phyloP scores from a whole-genome alignment of 768 basidiomycete species.

The Mycena albidolilacea region DNA sequence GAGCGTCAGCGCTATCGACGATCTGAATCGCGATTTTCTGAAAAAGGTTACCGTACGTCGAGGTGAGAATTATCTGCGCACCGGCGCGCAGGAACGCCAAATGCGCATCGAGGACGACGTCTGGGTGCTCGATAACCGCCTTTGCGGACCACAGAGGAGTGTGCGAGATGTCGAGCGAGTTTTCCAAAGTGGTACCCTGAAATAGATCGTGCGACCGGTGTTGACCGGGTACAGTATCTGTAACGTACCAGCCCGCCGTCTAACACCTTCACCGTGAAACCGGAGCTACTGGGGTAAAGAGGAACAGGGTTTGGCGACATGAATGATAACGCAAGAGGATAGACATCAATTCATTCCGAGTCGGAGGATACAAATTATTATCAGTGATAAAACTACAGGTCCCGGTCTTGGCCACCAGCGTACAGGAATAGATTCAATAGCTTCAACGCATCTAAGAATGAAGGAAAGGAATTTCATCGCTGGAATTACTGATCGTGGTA shows the following conservation, averaged over 20 bases:
- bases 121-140: constrained; percentile 67
- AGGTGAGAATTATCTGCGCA: constrained; percentile 74
- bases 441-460: background rate
- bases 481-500: constrained; percentile 24
- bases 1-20: background rate
- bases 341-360: background rate
- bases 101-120: constrained; percentile 71
- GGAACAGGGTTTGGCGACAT: constrained; percentile 14
- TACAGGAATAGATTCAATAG: background rate
- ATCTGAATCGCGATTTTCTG: background rate
- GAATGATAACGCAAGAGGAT: background rate
- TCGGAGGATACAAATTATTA: background rate
- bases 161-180: constrained; percentile 61
- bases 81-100: constrained; percentile 75
- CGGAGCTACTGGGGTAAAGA: constrained; percentile 5
- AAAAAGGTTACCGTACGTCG: constrained; percentile 63
- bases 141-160: constrained; percentile 83
- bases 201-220: background rate
- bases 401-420: background rate
- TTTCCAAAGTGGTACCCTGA: constrained; percentile 79
- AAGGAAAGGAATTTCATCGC: background rate
- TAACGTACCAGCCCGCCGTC: constrained; percentile 31
- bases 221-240: background rate
- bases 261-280: background rate
- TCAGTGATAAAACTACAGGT: background rate